These are phyloP conservation scores for Corylus avellana DNA, from an alignment of 306 rosid genomes.

Conservation along the genomic window DNA sequence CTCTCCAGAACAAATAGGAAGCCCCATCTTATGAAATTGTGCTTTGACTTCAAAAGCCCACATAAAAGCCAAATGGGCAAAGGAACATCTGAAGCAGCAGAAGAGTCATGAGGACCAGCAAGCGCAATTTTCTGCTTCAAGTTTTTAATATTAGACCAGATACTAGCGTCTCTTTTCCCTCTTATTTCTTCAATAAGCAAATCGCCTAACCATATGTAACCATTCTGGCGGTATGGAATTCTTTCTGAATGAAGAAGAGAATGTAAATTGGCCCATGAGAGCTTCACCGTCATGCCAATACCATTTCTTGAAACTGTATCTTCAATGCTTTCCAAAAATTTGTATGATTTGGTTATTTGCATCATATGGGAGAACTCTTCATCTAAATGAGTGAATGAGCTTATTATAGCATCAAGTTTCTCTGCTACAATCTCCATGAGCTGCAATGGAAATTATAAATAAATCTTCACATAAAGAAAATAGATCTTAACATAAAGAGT, in stretches of 20 bases:
- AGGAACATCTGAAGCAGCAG: constrained; percentile 70
- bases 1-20: constrained; percentile 91
- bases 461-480: constrained; percentile 5
- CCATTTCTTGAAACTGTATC: constrained; percentile 57
- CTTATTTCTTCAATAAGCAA: constrained; percentile 91
- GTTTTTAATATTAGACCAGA: constrained; percentile 73
- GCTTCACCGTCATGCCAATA: constrained; percentile 64
- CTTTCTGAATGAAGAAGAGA: constrained; percentile 96
- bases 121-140: constrained; percentile 69
- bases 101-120: constrained; percentile 72
- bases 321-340: constrained; percentile 71
- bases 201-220: constrained; percentile 91
- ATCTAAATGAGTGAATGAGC: constrained; percentile 91
- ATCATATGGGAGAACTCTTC: constrained; percentile 79
- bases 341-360: constrained; percentile 77
- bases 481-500: not conserved
- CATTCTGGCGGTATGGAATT: constrained; percentile 80
- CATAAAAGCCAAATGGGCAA: constrained; percentile 79
- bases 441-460: constrained; percentile 48
- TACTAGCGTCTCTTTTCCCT: constrained; percentile 57
- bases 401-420: constrained; percentile 72
- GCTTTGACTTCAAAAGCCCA: constrained; percentile 89
- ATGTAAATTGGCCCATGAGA: constrained; percentile 87
- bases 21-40: constrained; percentile 85
- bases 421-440: constrained; percentile 76